Percentiles rank a stretch among this genome's conserved stretches.
Evolutionary conservation across 1,139 yeast genomes (phyloP).

Genomic region (Chernovozyma sophiae-reginae): DNA sequence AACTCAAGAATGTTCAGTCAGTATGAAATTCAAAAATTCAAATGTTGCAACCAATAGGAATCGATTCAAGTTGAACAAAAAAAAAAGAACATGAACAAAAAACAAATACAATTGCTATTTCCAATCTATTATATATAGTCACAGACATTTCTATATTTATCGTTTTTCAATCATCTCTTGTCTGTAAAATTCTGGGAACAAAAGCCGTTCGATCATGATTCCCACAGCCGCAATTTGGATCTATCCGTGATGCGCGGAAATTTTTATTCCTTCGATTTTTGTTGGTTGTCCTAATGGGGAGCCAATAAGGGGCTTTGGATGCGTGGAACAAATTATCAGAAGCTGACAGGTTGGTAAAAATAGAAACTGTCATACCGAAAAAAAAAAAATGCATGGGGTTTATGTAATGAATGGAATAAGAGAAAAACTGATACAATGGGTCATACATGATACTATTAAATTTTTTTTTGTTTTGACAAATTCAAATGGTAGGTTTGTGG

Average conservation of each 20-base stretch:
- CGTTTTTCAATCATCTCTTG: not conserved
- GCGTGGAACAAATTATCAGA: too few relatives aligned
- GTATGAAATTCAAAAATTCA: too few relatives aligned
- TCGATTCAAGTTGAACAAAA: not conserved
- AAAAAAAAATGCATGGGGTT: not conserved
- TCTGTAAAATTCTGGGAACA: not conserved
- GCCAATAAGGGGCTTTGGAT: too few relatives aligned
- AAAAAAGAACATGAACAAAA: not conserved
- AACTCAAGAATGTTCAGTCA: too few relatives aligned
- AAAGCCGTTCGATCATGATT: not conserved
- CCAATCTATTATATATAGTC: not conserved
- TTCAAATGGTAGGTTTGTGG: too few relatives aligned
- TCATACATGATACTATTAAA: not conserved
- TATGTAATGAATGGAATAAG: not conserved
- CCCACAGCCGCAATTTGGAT: slow-evolving; percentile 1
- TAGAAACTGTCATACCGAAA: not conserved
- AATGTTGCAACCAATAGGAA: not conserved
- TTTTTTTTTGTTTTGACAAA: not conserved
- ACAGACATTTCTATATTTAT: not conserved
- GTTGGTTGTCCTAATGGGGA: not conserved
- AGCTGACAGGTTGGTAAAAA: not conserved
- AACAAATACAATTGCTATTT: not conserved
- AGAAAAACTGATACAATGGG: not conserved
- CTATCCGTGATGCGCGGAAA: not conserved
- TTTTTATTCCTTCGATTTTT: not conserved